Conservation (phyloP, 2,329 filamentous ascomycete genomes). For the Fusarium sp. region DNA sequence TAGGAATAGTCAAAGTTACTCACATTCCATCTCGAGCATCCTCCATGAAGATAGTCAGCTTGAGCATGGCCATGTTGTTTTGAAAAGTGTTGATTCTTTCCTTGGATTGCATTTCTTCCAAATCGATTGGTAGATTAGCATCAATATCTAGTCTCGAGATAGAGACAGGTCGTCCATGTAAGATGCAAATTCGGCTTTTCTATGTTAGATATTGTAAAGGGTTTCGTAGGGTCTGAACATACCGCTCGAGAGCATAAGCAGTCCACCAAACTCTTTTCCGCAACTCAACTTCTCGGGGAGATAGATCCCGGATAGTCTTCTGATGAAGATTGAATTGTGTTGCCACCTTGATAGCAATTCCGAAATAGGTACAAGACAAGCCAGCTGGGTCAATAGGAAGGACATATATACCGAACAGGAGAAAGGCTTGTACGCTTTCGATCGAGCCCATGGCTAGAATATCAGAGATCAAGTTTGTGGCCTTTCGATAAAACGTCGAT, state of each 20-base stretch:
- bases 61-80: slow-evolving; percentile 30
- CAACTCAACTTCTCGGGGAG: slow-evolving; percentile 9
- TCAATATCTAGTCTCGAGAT: slow-evolving; percentile 27
- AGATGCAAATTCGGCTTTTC: slow-evolving; percentile 31
- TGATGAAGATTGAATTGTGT: slow-evolving; percentile 35
- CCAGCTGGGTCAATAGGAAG: slow-evolving; percentile 37
- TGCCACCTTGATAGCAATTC: slow-evolving; percentile 37
- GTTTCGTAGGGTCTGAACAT: background rate
- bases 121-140: slow-evolving; percentile 17
- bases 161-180: slow-evolving; percentile 38
- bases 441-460: slow-evolving; percentile 28
- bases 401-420: slow-evolving; percentile 35
- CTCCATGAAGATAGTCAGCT: slow-evolving; percentile 39
- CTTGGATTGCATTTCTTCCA: slow-evolving; percentile 23
- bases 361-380: slow-evolving; percentile 40
- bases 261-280: slow-evolving; percentile 44
- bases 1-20: background rate
- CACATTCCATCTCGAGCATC: slow-evolving; percentile 36
- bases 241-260: slow-evolving; percentile 38
- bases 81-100: slow-evolving; percentile 36
- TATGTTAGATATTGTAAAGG: background rate
- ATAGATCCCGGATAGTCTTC: background rate
- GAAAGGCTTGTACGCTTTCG: slow-evolving; percentile 38
- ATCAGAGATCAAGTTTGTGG: slow-evolving; percentile 25
- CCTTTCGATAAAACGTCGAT: slow-evolving; percentile 31